Evolutionary conservation across 352 stramenopile genomes (phyloP), one percentile per base, ranked within the genome.

Genomic region (Phytophthora brassicae): DNA sequence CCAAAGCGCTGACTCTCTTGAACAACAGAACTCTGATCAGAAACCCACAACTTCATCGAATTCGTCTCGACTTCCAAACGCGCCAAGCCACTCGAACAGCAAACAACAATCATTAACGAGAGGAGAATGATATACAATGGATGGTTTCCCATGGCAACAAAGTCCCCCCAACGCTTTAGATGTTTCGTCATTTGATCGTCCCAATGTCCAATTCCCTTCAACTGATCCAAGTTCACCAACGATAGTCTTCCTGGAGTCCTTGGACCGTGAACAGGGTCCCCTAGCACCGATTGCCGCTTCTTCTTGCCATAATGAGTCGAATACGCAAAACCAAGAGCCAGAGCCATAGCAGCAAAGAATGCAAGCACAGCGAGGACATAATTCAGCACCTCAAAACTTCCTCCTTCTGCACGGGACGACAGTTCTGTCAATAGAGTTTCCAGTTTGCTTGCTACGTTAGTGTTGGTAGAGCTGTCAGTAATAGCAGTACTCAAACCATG

Each of bases 31-130:
- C 77, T 89, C 3, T 54, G 52, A 35, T 81, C 63, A 16, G 78
- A 63, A 0, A 75, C 75, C 78, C 78, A 89, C 8, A 89, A 69
- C 54, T 84, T 88, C 35, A 84, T 68, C 6, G 74, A 64, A 36
- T 86, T 68, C 3, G 72, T 76, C 36, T 88, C 77, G 6, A 88
- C 60, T 56, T 83, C 61, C 24, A 83, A 46, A 12, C 63, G 70
- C n/a, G 29, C 45, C 22, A 87, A 56, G 2, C 80, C 80, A 52
- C 73, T 68, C 7, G 61, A 64, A 44, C 64, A 74, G 48, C 81
- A 66, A 19, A 72, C 56, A 0, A 75, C 65, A 24, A 88, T 38
- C 44, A 85, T 66, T 22, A 81, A 33, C 16, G 68, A 68, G 7
- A 80, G 49, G 8, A 73, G 45, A 49, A 89, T 77, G 17, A 84